These are phyloP conservation scores for Cenchrus purpureus DNA, from an alignment of 176 grass and related monocot genomes.

Conservation along the genomic window DNA sequence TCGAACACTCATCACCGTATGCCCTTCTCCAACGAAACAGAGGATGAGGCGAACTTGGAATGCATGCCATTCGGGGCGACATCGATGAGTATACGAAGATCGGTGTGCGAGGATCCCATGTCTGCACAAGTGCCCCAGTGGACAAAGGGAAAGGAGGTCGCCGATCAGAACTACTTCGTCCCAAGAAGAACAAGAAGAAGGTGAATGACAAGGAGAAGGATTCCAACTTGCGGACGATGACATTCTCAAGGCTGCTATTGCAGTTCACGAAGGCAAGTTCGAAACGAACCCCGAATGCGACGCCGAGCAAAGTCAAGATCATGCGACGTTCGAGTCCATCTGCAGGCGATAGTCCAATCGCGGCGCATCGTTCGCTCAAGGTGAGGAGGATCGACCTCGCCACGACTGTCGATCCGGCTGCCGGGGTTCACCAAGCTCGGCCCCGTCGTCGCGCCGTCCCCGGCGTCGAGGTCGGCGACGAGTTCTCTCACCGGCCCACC, in stretches of 20 bases:
- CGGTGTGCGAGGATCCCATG: conserved; percentile 34
- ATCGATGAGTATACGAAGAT: neutral
- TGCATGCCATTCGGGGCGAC: neutral
- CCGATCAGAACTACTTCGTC: neutral
- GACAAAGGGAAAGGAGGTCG: conserved; percentile 22
- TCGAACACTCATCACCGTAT: neutral
- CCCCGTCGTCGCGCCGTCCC: conserved; percentile 49
- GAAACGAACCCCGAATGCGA: conserved; percentile 20
- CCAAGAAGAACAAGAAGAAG: conserved; percentile 6
- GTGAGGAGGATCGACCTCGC: conserved; percentile 45
- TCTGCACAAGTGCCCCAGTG: conserved; percentile 14
- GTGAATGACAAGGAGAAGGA: neutral
- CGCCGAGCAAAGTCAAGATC: conserved; percentile 53
- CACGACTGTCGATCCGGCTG: conserved; percentile 48
- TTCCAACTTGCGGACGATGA: conserved; percentile 12
- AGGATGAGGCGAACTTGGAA: neutral
- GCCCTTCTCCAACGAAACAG: neutral
- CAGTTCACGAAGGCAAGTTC: conserved; percentile 1
- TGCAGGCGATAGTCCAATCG: conserved; percentile 48
- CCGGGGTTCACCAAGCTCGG: conserved; percentile 44
- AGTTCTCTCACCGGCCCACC: too few species aligned
- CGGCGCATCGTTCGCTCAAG: conserved; percentile 25
- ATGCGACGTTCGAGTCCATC: conserved; percentile 56
- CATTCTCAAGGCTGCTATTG: conserved; percentile 20
- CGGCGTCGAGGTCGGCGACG: conserved; percentile 82